Evolutionary conservation across 257 asterid genomes (phyloP).

Genomic region (Schizonepeta tenuifolia): DNA sequence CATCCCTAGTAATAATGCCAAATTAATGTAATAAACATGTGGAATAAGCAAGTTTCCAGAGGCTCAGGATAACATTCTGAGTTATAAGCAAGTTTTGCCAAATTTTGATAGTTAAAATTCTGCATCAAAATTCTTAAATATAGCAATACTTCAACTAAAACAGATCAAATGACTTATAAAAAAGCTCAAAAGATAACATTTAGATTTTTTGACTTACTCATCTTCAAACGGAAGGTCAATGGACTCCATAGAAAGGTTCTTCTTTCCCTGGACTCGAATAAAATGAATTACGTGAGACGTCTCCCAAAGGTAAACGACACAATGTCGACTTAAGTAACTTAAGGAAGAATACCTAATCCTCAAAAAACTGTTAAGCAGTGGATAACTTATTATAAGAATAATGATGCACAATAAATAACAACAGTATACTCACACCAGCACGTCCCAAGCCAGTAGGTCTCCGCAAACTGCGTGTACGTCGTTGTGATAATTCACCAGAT

Average conservation of each 20-base stretch:
- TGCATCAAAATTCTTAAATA: neutral
- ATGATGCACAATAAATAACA: conserved; percentile 11
- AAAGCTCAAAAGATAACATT: neutral
- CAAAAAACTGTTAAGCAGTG: conserved; percentile 6
- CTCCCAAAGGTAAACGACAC: conserved; percentile 18
- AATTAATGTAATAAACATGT: neutral
- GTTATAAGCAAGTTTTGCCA: no score
- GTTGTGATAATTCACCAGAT: conserved; percentile 46
- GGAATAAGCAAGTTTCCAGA: no score
- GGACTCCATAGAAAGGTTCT: conserved; percentile 88
- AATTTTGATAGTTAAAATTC: no score
- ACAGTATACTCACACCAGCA: conserved; percentile 70
- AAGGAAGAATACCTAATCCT: conserved; percentile 15
- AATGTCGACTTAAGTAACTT: neutral
- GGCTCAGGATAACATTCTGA: no score
- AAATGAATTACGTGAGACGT: conserved; percentile 27
- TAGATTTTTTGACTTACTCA: conserved; percentile 78
- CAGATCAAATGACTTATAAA: no score
- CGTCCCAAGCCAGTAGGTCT: conserved; percentile 73
- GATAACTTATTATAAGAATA: neutral
- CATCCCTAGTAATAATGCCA: conserved; percentile 56
- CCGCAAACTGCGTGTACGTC: conserved; percentile 47
- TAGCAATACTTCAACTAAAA: neutral
- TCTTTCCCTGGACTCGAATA: conserved; percentile 67
- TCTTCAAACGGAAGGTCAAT: conserved; percentile 64